phyloP scores from a whole-genome alignment of 163 green algal genomes.

The Scenedesmus sp. region DNA sequence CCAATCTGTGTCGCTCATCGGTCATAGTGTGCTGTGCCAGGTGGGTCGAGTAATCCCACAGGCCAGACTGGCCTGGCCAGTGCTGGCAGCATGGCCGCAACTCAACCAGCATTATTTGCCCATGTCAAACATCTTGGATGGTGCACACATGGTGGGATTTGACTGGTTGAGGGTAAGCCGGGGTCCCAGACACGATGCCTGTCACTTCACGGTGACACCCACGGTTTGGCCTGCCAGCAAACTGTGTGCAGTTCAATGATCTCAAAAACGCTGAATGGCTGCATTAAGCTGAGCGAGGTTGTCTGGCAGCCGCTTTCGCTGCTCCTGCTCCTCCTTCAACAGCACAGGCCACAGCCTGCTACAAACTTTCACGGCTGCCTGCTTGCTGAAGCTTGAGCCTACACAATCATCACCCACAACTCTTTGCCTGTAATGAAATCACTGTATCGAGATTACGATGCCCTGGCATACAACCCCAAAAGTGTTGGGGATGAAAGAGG shows the following conservation, averaged over 20 bases:
- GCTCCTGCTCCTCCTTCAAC: background rate
- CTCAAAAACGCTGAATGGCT: background rate
- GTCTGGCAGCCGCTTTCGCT: background rate
- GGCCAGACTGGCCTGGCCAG: background rate
- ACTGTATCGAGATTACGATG: slow-evolving; percentile 60
- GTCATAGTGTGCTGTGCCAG: background rate
- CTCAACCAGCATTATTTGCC: background rate
- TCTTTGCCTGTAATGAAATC: slow-evolving; percentile 1
- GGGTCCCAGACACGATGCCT: background rate
- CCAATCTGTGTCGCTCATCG: background rate
- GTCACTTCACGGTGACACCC: background rate
- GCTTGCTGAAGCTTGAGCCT: background rate
- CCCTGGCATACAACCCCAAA: slow-evolving; percentile 52
- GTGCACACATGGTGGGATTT: no score
- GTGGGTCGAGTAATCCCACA: background rate
- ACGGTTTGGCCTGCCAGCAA: no score
- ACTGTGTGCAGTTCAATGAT: background rate
- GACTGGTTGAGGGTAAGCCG: no score
- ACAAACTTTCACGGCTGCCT: background rate
- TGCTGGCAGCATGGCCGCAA: background rate
- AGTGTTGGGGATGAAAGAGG: slow-evolving; percentile 45
- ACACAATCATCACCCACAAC: no score
- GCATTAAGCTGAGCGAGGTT: no score
- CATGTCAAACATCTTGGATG: background rate
- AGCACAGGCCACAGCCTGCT: background rate